Conservation (phyloP, 257 asterid species). For the Dorcoceras hygrometricum region DNA sequence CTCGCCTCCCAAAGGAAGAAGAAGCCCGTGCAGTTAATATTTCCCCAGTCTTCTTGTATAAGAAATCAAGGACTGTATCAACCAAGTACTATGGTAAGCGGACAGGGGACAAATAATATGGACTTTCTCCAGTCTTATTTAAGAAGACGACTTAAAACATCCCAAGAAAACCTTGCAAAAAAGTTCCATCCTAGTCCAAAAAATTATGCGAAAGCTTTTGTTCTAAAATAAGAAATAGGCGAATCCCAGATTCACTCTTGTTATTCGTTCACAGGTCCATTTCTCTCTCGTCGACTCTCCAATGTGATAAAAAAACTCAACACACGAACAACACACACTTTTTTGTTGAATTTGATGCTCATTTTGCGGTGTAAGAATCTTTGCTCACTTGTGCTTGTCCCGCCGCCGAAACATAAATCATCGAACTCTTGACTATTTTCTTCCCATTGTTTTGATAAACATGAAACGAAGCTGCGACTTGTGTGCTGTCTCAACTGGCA, state of each 20-base stretch:
- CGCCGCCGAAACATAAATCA: too few species aligned
- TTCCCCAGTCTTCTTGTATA: not conserved
- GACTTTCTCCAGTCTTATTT: conserved; percentile 22
- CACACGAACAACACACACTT: too few species aligned
- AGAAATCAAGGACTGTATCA: not conserved
- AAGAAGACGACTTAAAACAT: conserved; percentile 11
- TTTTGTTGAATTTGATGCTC: too few species aligned
- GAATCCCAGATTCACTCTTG: conserved; percentile 22
- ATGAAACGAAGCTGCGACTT: too few species aligned
- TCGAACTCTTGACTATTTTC: too few species aligned
- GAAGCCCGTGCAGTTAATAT: not conserved
- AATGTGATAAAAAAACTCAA: too few species aligned
- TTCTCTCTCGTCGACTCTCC: conserved; percentile 8
- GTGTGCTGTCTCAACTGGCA: too few species aligned
- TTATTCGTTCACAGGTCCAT: conserved; percentile 4
- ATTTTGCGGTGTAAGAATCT: too few species aligned
- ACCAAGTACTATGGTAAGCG: too few species aligned
- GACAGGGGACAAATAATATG: not conserved
- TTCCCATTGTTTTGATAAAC: too few species aligned
- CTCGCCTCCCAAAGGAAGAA: conserved; percentile 18
- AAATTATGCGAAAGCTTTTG: conserved; percentile 11
- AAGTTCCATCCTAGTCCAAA: conserved; percentile 26
- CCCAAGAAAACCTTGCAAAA: not conserved
- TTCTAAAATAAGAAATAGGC: conserved; percentile 20
- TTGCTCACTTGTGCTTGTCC: too few species aligned